These are phyloP conservation scores for Medicago truncatula DNA, from an alignment of 306 rosid species.

Conservation along the genomic window DNA sequence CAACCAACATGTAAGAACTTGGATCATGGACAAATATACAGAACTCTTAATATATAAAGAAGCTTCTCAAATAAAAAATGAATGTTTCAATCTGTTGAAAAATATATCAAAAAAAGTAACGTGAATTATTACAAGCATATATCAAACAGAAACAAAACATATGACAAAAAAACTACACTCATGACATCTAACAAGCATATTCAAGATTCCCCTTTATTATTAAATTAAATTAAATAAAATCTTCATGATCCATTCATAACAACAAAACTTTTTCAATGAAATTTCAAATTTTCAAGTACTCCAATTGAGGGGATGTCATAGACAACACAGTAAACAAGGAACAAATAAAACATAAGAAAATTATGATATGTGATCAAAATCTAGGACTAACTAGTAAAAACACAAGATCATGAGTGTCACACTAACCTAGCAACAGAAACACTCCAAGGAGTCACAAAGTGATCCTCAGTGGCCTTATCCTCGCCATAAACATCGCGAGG, in stretches of 20 bases:
- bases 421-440: slow-evolving; percentile 87
- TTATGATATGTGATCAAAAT: not conserved
- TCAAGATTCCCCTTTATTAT: slow-evolving; percentile 35
- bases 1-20: slow-evolving; percentile 7
- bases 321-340: slow-evolving; percentile 1
- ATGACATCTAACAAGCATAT: slow-evolving; percentile 10
- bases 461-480: slow-evolving; percentile 89
- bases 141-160: not conserved
- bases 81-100: not conserved
- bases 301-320: not conserved
- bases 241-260: not conserved
- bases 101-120: slow-evolving; percentile 11
- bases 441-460: slow-evolving; percentile 88
- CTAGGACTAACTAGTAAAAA: not conserved
- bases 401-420: slow-evolving; percentile 46
- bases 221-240: not conserved
- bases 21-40: slow-evolving; percentile 4
- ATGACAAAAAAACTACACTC: not conserved
- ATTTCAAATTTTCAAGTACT: not conserved
- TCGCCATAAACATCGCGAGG: slow-evolving; percentile 80
- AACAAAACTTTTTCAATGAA: slow-evolving; percentile 24
- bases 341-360: slow-evolving; percentile 15
- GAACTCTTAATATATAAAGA: not conserved
- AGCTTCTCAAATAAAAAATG: not conserved
- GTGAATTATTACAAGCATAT: slow-evolving; percentile 3